Conservation (phyloP, 192 early-diverging fungal genomes). For the Physocladia obscura region DNA sequence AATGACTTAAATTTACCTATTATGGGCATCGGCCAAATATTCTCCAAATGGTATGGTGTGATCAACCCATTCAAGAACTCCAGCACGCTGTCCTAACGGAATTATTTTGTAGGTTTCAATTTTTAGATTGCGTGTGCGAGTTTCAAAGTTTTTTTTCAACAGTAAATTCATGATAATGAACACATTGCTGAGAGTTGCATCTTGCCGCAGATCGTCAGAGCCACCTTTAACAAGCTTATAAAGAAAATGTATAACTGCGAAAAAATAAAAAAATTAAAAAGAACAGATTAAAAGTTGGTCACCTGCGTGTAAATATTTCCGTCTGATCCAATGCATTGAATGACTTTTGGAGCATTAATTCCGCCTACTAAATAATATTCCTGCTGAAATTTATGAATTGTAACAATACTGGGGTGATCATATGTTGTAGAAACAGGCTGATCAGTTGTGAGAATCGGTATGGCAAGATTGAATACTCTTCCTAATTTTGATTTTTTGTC, state of each 20-base stretch:
- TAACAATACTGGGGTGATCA: conserved; percentile 33
- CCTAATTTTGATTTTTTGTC: conserved; percentile 21
- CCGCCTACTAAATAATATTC: conserved; percentile 42
- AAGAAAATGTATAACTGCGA: neutral
- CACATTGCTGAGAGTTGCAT: conserved; percentile 68
- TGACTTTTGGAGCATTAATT: conserved; percentile 49
- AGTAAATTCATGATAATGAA: conserved; percentile 66
- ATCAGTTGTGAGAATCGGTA: conserved; percentile 42
- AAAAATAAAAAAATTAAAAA: conserved; percentile 18
- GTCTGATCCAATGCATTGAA: conserved; percentile 38
- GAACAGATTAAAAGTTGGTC: neutral
- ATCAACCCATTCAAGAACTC: conserved; percentile 60
- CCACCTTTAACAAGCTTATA: conserved; percentile 47
- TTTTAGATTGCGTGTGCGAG: conserved; percentile 43
- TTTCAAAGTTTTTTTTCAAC: conserved; percentile 47
- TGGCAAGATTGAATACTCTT: conserved; percentile 24
- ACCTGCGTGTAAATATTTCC: conserved; percentile 45
- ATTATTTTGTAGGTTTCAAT: conserved; percentile 62
- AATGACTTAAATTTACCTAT: conserved; percentile 26
- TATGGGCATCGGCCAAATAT: conserved; percentile 41
- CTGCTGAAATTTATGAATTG: conserved; percentile 33
- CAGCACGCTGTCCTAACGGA: conserved; percentile 51
- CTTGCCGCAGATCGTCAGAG: conserved; percentile 75
- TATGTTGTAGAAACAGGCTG: conserved; percentile 29
- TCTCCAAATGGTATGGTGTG: conserved; percentile 51